Conservation (phyloP, 2,329 filamentous ascomycete genomes). For the Cercospora brassicicola region DNA sequence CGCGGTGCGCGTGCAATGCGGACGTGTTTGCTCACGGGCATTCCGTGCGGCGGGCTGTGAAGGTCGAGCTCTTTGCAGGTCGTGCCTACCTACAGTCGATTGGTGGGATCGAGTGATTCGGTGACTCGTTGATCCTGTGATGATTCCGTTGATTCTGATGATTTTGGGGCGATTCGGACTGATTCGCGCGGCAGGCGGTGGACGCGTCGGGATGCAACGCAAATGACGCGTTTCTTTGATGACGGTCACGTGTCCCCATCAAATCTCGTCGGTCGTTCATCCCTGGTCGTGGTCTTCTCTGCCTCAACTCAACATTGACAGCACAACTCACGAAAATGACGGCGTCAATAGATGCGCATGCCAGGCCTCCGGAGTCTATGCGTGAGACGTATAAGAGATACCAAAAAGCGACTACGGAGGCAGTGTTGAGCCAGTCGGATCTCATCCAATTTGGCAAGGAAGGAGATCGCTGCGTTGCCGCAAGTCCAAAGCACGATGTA, state of each 20-base stretch:
- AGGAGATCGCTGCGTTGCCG: neutral
- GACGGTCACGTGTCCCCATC: neutral
- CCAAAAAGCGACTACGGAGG: conserved; percentile 58
- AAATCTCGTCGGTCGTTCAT: neutral
- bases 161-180: no score
- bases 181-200: no score
- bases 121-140: neutral
- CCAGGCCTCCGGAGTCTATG: conserved; percentile 71
- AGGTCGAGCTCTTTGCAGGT: neutral
- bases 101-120: neutral
- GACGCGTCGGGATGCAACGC: no score
- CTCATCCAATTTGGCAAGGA: conserved; percentile 18
- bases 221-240: neutral
- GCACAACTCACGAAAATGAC: conserved; percentile 16
- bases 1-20: conserved; percentile 18
- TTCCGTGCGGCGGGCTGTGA: neutral
- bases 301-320: neutral
- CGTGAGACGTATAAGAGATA: conserved; percentile 73
- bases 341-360: conserved; percentile 66
- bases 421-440: conserved; percentile 43
- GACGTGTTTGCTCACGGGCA: conserved; percentile 17
- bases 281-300: neutral
- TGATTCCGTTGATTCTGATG: no score
- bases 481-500: neutral
- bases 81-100: neutral